Conservation (phyloP, 2,329 filamentous ascomycete species). For the Xenosphaeropsis pyriputrescens region DNA sequence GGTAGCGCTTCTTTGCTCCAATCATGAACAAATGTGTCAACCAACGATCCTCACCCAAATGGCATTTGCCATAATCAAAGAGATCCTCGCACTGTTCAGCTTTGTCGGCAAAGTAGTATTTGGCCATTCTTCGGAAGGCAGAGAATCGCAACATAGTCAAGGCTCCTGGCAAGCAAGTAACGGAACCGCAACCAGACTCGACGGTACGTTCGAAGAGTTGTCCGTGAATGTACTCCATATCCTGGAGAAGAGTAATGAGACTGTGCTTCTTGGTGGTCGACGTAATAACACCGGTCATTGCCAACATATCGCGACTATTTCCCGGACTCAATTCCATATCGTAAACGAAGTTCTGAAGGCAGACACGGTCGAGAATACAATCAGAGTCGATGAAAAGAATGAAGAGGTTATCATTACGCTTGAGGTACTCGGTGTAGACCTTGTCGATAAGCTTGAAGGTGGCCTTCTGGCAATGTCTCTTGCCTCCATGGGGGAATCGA, state of each 20-base stretch:
- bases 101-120: slow-evolving; percentile 97
- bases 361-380: slow-evolving; percentile 82
- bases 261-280: slow-evolving; percentile 82
- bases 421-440: slow-evolving; percentile 77
- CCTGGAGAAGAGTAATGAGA: slow-evolving; percentile 82
- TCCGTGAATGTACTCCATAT: slow-evolving; percentile 97
- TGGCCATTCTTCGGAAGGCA: slow-evolving; percentile 90
- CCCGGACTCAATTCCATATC: slow-evolving; percentile 97
- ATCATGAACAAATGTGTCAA: slow-evolving; percentile 99
- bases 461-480: slow-evolving; percentile 83
- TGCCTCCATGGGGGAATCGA: slow-evolving; percentile 84
- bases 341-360: slow-evolving; percentile 94
- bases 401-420: slow-evolving; percentile 81
- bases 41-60: slow-evolving; percentile 92
- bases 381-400: slow-evolving; percentile 96
- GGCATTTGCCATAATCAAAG: slow-evolving; percentile 93
- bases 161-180: slow-evolving; percentile 91
- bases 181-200: slow-evolving; percentile 84
- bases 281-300: slow-evolving; percentile 96
- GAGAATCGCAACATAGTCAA: slow-evolving; percentile 92
- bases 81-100: slow-evolving; percentile 89
- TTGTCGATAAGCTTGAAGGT: slow-evolving; percentile 90
- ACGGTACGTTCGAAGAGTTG: slow-evolving; percentile 93
- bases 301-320: slow-evolving; percentile 82
- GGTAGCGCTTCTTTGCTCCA: slow-evolving; percentile 79